Evolutionary conservation across 495 filamentous ascomycete species (phyloP).

Genomic region (Aspergillus homomorphus): DNA sequence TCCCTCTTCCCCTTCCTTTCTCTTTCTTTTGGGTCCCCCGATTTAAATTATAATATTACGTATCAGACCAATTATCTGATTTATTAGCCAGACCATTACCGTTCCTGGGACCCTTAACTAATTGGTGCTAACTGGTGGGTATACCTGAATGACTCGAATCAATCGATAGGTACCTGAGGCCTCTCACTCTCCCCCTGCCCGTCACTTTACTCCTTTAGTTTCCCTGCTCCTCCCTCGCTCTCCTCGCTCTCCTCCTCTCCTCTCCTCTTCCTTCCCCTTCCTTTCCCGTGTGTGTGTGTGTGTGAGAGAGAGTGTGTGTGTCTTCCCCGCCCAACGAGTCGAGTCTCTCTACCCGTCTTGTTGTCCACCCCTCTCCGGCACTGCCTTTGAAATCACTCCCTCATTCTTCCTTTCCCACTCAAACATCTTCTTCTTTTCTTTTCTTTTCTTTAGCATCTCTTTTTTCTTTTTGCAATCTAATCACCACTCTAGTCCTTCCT

Average conservation of each 20-base stretch:
- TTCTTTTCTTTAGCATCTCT: slow-evolving; percentile 2
- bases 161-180: too few relatives aligned
- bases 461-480: neutral
- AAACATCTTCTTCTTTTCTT: neutral
- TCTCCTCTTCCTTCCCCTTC: slow-evolving; percentile 9
- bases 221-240: slow-evolving; percentile 8
- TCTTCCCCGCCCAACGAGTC: neutral
- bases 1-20: slow-evolving; percentile 12
- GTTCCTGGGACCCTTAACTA: too few relatives aligned
- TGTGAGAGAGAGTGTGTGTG: too few relatives aligned
- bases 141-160: too few relatives aligned
- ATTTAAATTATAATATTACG: too few relatives aligned
- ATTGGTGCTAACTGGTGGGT: too few relatives aligned
- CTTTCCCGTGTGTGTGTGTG: neutral
- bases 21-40: slow-evolving; percentile 4
- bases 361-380: slow-evolving; percentile 1
- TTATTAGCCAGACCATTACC: too few relatives aligned
- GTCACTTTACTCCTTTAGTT: slow-evolving; percentile 11
- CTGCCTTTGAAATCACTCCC: neutral
- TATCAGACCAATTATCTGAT: slow-evolving; percentile 17
- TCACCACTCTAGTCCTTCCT: neutral
- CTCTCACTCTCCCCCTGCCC: slow-evolving; percentile 12
- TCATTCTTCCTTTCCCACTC: neutral
- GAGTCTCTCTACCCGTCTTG: slow-evolving; percentile 5
- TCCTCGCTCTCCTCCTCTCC: slow-evolving; percentile 4